Evolutionary conservation across 2,329 filamentous ascomycete species (phyloP).

Genomic region (Fusarium goolgardi): DNA sequence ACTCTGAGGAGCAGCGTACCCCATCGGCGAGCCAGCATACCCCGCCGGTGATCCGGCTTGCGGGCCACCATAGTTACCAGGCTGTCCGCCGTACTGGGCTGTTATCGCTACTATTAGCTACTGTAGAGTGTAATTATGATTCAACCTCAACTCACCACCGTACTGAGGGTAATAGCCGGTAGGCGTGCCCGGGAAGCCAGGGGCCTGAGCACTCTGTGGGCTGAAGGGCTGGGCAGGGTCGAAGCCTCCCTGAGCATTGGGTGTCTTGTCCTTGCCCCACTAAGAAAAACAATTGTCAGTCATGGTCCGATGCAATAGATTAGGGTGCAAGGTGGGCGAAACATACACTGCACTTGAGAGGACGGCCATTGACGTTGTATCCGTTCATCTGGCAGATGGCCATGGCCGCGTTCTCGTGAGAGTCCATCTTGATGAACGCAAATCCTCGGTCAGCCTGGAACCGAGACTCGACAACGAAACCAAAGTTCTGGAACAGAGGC

Average conservation of each 20-base stretch:
- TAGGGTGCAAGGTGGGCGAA: background rate
- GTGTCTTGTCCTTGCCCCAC: slow-evolving; percentile 99
- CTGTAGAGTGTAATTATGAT: background rate
- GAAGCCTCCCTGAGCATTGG: slow-evolving; percentile 75
- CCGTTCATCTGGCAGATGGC: slow-evolving; percentile 98
- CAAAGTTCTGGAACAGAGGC: slow-evolving; percentile 98
- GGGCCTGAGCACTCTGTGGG: slow-evolving; percentile 79
- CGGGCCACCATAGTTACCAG: slow-evolving; percentile 72
- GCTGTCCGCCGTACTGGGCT: slow-evolving; percentile 72
- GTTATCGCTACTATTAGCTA: slow-evolving; percentile 45
- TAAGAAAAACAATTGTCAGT: slow-evolving; percentile 55
- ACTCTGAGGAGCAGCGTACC: slow-evolving; percentile 77
- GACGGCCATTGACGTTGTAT: slow-evolving; percentile 97
- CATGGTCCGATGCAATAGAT: background rate
- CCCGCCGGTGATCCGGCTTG: slow-evolving; percentile 71
- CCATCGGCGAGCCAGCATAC: slow-evolving; percentile 75
- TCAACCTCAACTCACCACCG: slow-evolving; percentile 68
- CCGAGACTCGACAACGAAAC: slow-evolving; percentile 95
- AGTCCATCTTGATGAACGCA: slow-evolving; percentile 99
- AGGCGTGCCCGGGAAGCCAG: slow-evolving; percentile 80
- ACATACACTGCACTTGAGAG: slow-evolving; percentile 98
- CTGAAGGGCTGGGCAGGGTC: slow-evolving; percentile 79
- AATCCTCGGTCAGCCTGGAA: slow-evolving; percentile 99
- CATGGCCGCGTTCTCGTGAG: slow-evolving; percentile 97
- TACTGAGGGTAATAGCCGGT: slow-evolving; percentile 92